phyloP scores from a whole-genome alignment of 129 eudicot species.

The Centella asiatica region DNA sequence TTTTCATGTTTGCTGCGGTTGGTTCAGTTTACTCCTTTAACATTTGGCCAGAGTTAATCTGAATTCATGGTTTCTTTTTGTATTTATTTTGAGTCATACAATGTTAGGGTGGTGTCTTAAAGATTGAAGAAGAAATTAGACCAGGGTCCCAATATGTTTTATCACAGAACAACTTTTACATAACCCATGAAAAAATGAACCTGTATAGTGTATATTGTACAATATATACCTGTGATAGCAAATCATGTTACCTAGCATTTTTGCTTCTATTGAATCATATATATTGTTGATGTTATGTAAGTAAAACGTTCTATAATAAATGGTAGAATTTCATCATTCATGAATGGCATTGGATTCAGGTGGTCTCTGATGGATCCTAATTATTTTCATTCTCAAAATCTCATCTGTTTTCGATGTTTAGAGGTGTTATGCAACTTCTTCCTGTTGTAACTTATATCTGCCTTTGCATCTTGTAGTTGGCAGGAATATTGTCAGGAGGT shows the following conservation, averaged over 20 bases:
- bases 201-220: too few relatives aligned
- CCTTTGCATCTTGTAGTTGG: conserved; percentile 49
- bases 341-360: too few relatives aligned
- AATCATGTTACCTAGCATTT: too few relatives aligned
- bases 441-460: neutral
- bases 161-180: neutral
- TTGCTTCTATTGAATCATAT: too few relatives aligned
- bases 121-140: neutral
- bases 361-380: neutral
- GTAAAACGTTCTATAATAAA: too few relatives aligned
- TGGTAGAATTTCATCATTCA: too few relatives aligned
- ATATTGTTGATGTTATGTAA: too few relatives aligned
- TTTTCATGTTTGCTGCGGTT: conserved; percentile 66
- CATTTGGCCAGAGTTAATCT: neutral
- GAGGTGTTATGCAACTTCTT: neutral
- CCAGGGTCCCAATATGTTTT: neutral
- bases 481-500: conserved; percentile 62
- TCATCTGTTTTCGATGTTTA: neutral
- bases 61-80: neutral
- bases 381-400: neutral
- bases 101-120: neutral
- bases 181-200: too few relatives aligned
- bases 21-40: conserved; percentile 18
- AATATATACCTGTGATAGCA: too few relatives aligned
- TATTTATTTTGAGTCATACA: neutral